Evolutionary conservation across 164 flowering plant species (phyloP).

Genomic region (Amborella trichopoda): DNA sequence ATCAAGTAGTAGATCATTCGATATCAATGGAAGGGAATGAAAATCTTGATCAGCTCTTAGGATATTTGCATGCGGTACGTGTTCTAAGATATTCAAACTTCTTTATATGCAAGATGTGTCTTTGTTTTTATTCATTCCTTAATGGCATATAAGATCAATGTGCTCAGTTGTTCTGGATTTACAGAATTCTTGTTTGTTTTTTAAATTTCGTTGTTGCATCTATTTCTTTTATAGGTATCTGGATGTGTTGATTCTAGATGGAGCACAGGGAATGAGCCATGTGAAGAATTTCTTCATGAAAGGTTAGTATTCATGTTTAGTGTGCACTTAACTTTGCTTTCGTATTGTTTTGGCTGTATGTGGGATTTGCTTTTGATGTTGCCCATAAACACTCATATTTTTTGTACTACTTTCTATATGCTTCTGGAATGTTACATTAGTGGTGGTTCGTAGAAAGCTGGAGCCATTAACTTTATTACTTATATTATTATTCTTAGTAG

Average conservation of each 20-base stretch:
- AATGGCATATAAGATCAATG: background rate
- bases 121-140: background rate
- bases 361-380: too few relatives aligned
- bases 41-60: slow-evolving; percentile 8
- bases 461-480: too few relatives aligned
- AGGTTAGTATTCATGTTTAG: too few relatives aligned
- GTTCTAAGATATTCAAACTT: background rate
- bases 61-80: slow-evolving; percentile 16
- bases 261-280: slow-evolving; percentile 3
- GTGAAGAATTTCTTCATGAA: slow-evolving; percentile 17
- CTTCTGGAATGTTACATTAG: too few relatives aligned
- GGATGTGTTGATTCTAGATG: slow-evolving; percentile 7
- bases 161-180: background rate
- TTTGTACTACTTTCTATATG: too few relatives aligned
- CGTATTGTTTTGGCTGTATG: too few relatives aligned
- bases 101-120: background rate
- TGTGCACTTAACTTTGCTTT: too few relatives aligned
- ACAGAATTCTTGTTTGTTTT: background rate
- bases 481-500: too few relatives aligned
- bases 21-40: slow-evolving; percentile 11
- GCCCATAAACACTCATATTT: too few relatives aligned
- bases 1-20: too few relatives aligned
- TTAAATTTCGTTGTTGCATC: background rate
- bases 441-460: too few relatives aligned
- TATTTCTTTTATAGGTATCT: slow-evolving; percentile 21